Evolutionary conservation across 2,329 filamentous ascomycete species (phyloP).

Genomic region (Colletotrichum costaricense): DNA sequence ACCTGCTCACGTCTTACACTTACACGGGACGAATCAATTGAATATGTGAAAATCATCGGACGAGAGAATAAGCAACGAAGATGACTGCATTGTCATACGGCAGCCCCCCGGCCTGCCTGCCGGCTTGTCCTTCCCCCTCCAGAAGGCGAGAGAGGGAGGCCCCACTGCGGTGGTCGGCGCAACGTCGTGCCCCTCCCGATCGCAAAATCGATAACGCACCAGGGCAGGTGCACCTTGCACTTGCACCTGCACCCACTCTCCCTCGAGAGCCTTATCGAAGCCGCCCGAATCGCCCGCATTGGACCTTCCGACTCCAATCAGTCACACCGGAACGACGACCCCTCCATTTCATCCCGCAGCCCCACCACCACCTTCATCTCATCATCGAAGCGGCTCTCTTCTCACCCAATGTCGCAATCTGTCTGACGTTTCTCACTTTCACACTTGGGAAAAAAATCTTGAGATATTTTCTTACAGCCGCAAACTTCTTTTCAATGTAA

Average conservation of each 20-base stretch:
- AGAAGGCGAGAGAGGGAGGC: not conserved
- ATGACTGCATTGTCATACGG: slow-evolving; percentile 2
- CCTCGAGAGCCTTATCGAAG: slow-evolving; percentile 27
- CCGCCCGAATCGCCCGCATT: slow-evolving; percentile 7
- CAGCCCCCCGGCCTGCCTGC: slow-evolving; percentile 1
- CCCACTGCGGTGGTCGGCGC: not conserved
- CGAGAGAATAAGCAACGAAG: not conserved
- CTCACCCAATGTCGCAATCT: not conserved
- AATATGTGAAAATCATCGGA: not conserved
- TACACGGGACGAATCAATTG: not conserved
- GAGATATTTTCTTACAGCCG: not conserved
- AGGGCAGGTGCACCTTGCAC: no score
- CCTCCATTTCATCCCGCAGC: slow-evolving; percentile 28
- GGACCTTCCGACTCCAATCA: not conserved
- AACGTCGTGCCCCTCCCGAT: not conserved
- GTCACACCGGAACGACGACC: not conserved
- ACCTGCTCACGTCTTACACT: not conserved
- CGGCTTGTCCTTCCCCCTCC: not conserved
- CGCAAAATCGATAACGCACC: not conserved
- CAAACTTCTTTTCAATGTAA: not conserved
- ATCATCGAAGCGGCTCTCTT: slow-evolving; percentile 27
- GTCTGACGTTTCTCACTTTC: not conserved
- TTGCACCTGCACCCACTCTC: no score
- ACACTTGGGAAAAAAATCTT: not conserved
- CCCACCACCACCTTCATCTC: slow-evolving; percentile 25